Conservation (phyloP, 495 filamentous ascomycete genomes). For the Pseudevernia furfuracea region DNA sequence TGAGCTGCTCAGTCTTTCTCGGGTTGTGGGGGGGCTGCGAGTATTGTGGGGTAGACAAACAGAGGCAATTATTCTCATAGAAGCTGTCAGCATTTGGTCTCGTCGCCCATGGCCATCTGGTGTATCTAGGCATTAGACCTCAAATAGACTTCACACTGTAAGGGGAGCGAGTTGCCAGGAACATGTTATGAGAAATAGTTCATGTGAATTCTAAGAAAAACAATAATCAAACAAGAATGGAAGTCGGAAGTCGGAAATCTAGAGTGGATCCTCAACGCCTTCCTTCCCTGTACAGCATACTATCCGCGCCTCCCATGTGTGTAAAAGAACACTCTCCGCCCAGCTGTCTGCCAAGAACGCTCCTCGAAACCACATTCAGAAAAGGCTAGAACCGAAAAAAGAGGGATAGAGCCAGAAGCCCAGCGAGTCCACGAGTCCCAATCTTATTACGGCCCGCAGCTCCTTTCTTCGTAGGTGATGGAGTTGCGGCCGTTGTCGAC, state of each 20-base stretch:
- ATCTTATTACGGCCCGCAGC: constrained; percentile 4
- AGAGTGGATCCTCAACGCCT: background rate
- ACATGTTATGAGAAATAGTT: background rate
- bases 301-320: background rate
- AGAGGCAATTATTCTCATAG: too few species aligned
- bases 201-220: background rate
- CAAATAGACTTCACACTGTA: background rate
- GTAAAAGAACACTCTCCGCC: background rate
- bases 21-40: too few species aligned
- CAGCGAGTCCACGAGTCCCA: background rate
- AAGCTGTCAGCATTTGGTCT: too few species aligned
- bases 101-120: background rate
- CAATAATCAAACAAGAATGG: background rate
- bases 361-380: background rate
- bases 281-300: background rate
- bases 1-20: too few species aligned
- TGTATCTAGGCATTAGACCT: background rate
- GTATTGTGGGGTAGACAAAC: too few species aligned
- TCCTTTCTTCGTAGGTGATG: constrained; percentile 15
- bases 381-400: background rate
- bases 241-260: too few species aligned
- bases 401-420: background rate
- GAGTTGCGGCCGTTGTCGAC: constrained; percentile 9
- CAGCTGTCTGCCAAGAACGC: background rate
- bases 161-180: background rate